phyloP scores from a whole-genome alignment of 2,329 filamentous ascomycete species.

The Exophiala sp. region DNA sequence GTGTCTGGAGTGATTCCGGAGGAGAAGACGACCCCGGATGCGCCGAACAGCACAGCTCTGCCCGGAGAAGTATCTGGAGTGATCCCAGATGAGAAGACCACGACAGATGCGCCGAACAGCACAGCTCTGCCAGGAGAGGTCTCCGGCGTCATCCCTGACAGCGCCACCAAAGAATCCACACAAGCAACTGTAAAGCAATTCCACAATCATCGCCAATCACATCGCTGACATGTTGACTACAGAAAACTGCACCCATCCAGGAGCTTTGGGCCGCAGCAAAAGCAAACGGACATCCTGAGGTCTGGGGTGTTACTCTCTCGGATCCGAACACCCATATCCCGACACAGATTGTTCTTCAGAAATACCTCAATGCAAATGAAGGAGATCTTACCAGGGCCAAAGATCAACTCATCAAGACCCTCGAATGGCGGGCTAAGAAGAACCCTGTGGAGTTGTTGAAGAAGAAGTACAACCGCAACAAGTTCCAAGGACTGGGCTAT shows the following conservation, averaged over 20 bases:
- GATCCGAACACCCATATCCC: slow-evolving; percentile 56
- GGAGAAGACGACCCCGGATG: background rate
- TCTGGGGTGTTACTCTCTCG: slow-evolving; percentile 76
- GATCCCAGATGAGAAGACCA: slow-evolving; percentile 6
- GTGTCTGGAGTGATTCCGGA: slow-evolving; percentile 13
- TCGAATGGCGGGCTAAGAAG: slow-evolving; percentile 77
- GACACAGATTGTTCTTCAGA: slow-evolving; percentile 81
- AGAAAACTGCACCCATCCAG: slow-evolving; percentile 19
- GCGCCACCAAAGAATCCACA: background rate
- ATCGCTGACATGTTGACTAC: slow-evolving; percentile 5
- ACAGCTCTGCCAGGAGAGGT: slow-evolving; percentile 15
- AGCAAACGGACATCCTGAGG: slow-evolving; percentile 62
- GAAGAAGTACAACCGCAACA: slow-evolving; percentile 61
- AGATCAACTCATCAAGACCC: slow-evolving; percentile 72
- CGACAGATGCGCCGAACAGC: slow-evolving; percentile 20
- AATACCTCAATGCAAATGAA: slow-evolving; percentile 88
- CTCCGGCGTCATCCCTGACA: slow-evolving; percentile 12
- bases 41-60: slow-evolving; percentile 2
- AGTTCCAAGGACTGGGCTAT: slow-evolving; percentile 77
- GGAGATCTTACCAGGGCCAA: slow-evolving; percentile 70
- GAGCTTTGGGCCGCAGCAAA: slow-evolving; percentile 25
- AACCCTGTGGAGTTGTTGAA: slow-evolving; percentile 66
- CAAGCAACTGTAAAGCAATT: slow-evolving; percentile 12
- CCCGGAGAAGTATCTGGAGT: background rate
- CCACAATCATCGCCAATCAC: slow-evolving; percentile 12